These are phyloP conservation scores for Arthrobotrys pseudoclavata DNA, from an alignment of 2,329 filamentous ascomycete species.

Conservation along the genomic window DNA sequence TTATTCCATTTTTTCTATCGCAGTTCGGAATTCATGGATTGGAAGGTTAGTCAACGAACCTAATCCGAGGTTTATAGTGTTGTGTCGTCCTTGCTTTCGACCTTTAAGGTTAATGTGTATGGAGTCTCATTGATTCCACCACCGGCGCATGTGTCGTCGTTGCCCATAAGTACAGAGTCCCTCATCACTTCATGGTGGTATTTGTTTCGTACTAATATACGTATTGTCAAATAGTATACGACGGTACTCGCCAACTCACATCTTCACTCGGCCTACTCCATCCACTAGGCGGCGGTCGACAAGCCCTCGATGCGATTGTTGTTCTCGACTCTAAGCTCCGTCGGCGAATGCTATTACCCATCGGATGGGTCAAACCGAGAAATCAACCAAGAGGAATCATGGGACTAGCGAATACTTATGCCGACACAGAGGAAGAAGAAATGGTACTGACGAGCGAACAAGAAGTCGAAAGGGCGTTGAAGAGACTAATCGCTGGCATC, in stretches of 20 bases:
- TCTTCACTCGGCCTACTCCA: slow-evolving; percentile 67
- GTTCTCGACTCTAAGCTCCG: slow-evolving; percentile 66
- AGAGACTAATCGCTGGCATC: slow-evolving; percentile 45
- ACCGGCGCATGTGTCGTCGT: slow-evolving; percentile 31
- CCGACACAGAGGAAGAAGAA: slow-evolving; percentile 55
- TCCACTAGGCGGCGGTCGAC: slow-evolving; percentile 67
- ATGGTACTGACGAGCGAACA: slow-evolving; percentile 54
- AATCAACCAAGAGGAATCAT: slow-evolving; percentile 9
- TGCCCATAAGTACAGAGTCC: slow-evolving; percentile 59
- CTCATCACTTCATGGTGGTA: neutral
- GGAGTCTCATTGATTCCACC: slow-evolving; percentile 55
- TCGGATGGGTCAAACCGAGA: slow-evolving; percentile 66
- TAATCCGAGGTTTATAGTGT: slow-evolving; percentile 41
- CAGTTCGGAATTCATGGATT: slow-evolving; percentile 25
- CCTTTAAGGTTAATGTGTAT: slow-evolving; percentile 55
- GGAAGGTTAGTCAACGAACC: slow-evolving; percentile 19
- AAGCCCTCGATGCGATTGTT: slow-evolving; percentile 68
- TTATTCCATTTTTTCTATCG: neutral
- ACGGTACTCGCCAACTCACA: slow-evolving; percentile 64
- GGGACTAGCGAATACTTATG: slow-evolving; percentile 42
- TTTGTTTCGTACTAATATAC: neutral
- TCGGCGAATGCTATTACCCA: slow-evolving; percentile 67
- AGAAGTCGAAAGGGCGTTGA: slow-evolving; percentile 54
- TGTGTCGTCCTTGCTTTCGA: slow-evolving; percentile 51
- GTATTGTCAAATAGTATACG: slow-evolving; percentile 59